A percentile compares a stretch with the other conserved stretches of the same genome.
phyloP scores from a whole-genome alignment of 352 stramenopile genomes.

The Nothophytophthora sp. region DNA sequence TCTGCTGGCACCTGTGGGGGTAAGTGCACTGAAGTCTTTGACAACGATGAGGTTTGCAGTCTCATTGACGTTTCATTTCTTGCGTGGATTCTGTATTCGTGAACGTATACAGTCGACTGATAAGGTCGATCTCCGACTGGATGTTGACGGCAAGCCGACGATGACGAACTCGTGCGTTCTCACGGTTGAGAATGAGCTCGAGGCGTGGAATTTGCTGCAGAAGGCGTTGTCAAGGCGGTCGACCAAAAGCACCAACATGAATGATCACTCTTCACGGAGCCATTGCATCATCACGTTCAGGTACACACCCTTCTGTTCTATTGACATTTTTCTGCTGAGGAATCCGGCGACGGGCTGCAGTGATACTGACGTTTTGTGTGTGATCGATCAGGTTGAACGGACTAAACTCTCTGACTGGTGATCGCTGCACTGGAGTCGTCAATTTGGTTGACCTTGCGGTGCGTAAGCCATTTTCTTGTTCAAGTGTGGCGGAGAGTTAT shows the following conservation, averaged over 20 bases:
- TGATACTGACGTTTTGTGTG: slow-evolving; percentile 3
- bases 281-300: slow-evolving; percentile 87
- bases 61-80: slow-evolving; percentile 11
- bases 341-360: slow-evolving; percentile 84
- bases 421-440: slow-evolving; percentile 62
- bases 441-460: slow-evolving; percentile 85
- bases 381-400: slow-evolving; percentile 52
- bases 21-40: slow-evolving; percentile 45
- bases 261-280: slow-evolving; percentile 81
- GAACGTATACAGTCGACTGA: slow-evolving; percentile 40
- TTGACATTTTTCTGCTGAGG: slow-evolving; percentile 30
- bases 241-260: slow-evolving; percentile 88
- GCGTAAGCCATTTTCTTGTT: too few relatives aligned
- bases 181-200: slow-evolving; percentile 49
- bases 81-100: neutral
- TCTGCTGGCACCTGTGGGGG: slow-evolving; percentile 72
- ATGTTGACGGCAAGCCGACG: slow-evolving; percentile 63
- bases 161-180: slow-evolving; percentile 70
- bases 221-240: slow-evolving; percentile 60
- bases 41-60: slow-evolving; percentile 1
- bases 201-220: slow-evolving; percentile 67
- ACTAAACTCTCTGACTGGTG: slow-evolving; percentile 55
- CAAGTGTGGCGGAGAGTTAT: neutral
- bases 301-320: slow-evolving; percentile 29
- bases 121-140: slow-evolving; percentile 73